Evolutionary conservation across 2,329 filamentous ascomycete species (phyloP).

Genomic region (Trichoderma sp.): DNA sequence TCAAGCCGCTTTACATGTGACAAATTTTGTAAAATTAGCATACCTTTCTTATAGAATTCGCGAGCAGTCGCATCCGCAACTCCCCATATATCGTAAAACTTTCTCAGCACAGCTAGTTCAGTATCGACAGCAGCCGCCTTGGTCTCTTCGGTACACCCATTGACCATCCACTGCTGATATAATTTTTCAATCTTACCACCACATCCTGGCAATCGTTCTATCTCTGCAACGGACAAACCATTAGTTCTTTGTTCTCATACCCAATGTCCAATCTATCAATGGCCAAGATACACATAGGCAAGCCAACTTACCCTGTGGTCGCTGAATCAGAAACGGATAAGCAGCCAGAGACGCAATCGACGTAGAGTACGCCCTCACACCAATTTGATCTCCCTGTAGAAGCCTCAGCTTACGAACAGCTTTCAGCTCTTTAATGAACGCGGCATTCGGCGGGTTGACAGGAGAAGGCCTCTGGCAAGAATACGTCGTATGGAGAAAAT

Average conservation of each 20-base stretch:
- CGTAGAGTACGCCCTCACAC: conserved; percentile 83
- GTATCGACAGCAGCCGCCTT: conserved; percentile 66
- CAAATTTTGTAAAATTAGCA: conserved; percentile 5
- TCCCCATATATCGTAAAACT: conserved; percentile 90
- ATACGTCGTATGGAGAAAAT: conserved; percentile 65
- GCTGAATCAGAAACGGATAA: conserved; percentile 64
- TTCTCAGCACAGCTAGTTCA: conserved; percentile 64
- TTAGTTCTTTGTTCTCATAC: not conserved
- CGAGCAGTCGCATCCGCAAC: conserved; percentile 80
- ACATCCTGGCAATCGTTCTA: conserved; percentile 73
- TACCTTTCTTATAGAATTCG: conserved; percentile 73
- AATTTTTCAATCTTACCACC: conserved; percentile 77
- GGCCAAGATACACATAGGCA: not conserved
- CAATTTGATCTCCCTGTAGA: conserved; percentile 75
- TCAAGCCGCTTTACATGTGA: not conserved
- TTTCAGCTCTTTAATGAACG: conserved; percentile 74
- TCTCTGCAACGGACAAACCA: conserved; percentile 43
- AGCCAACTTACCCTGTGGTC: conserved; percentile 43
- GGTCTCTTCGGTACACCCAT: conserved; percentile 65
- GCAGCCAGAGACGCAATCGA: conserved; percentile 82
- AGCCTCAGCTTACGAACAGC: conserved; percentile 73
- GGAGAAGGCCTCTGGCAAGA: conserved; percentile 81
- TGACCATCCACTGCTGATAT: conserved; percentile 72
- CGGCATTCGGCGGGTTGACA: conserved; percentile 69
- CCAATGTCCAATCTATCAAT: not conserved